A percentile compares a stretch with the other conserved stretches of the same genome.
Conservation (phyloP, 1,139 yeast genomes). For the Geotrichum macrosporum region DNA sequence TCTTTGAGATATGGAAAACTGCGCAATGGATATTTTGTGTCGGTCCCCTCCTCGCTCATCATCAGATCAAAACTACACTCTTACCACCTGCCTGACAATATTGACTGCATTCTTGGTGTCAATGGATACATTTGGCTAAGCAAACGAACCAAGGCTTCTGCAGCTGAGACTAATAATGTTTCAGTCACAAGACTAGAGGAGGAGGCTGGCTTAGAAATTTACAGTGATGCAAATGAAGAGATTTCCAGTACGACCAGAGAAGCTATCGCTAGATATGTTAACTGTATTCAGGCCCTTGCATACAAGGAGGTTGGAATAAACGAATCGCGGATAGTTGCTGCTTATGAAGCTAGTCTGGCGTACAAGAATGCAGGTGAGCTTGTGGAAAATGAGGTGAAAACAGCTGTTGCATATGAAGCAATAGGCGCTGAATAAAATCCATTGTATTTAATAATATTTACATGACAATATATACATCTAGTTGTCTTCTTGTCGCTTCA, state of each 20-base stretch:
- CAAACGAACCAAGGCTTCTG: slow-evolving; percentile 50
- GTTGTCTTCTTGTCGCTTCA: slow-evolving; percentile 24
- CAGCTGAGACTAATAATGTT: slow-evolving; percentile 41
- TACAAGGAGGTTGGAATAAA: slow-evolving; percentile 81
- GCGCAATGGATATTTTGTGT: slow-evolving; percentile 79
- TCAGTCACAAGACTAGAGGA: slow-evolving; percentile 87
- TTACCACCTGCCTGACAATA: slow-evolving; percentile 83
- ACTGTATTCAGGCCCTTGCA: slow-evolving; percentile 76
- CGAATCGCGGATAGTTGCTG: slow-evolving; percentile 70
- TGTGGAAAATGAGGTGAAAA: slow-evolving; percentile 72
- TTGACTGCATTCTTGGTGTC: slow-evolving; percentile 84
- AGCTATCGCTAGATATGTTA: slow-evolving; percentile 78
- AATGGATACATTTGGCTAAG: slow-evolving; percentile 93
- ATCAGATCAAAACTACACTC: slow-evolving; percentile 84
- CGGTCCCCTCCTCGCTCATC: slow-evolving; percentile 76
- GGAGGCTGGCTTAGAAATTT: slow-evolving; percentile 92
- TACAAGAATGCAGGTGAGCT: slow-evolving; percentile 69
- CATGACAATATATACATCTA: slow-evolving; percentile 9
- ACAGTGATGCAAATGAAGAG: slow-evolving; percentile 80
- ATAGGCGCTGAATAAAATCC: slow-evolving; percentile 61
- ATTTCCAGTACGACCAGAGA: slow-evolving; percentile 59
- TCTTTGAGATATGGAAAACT: slow-evolving; percentile 92
- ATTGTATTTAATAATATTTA: slow-evolving; percentile 28
- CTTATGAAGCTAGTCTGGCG: slow-evolving; percentile 86
- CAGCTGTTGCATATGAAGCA: slow-evolving; percentile 66